Percentiles rank a stretch among this genome's conserved stretches.
Evolutionary conservation across 2,329 filamentous ascomycete genomes (phyloP).

Genomic region (Beauveria rudraprayagi): DNA sequence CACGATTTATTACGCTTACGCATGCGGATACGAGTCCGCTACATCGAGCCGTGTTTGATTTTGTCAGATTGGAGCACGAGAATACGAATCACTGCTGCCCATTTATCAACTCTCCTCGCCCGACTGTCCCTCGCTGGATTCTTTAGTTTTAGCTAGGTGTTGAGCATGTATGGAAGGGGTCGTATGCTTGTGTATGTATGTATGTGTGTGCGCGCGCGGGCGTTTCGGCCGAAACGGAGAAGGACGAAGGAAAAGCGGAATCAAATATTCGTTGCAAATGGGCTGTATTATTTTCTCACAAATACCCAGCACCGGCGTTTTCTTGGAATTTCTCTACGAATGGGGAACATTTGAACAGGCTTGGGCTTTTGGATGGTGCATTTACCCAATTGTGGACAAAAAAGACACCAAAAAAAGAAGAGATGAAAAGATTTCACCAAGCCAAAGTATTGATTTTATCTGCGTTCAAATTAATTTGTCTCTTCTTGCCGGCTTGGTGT

Average conservation of each 20-base stretch:
- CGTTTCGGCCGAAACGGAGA: neutral
- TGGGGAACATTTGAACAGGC: neutral
- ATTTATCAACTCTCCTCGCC: neutral
- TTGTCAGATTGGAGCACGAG: neutral
- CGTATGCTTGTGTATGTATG: neutral
- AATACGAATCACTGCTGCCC: neutral
- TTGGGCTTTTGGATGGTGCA: neutral
- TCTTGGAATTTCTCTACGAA: neutral
- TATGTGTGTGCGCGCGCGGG: neutral
- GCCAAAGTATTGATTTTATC: neutral
- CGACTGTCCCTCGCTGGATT: neutral
- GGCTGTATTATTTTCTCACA: constrained; percentile 8
- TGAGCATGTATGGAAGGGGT: neutral
- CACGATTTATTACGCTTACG: neutral
- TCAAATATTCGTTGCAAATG: constrained; percentile 2
- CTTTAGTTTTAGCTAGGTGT: neutral
- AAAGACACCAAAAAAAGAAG: neutral
- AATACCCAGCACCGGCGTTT: constrained; percentile 9
- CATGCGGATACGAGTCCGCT: neutral
- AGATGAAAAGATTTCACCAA: neutral
- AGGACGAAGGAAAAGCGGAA: neutral
- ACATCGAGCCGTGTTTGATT: neutral
- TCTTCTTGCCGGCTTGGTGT: neutral
- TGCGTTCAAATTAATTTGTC: neutral
- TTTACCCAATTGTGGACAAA: neutral